Conservation (phyloP, 2,329 filamentous ascomycete genomes). For the Fusarium irregulare region DNA sequence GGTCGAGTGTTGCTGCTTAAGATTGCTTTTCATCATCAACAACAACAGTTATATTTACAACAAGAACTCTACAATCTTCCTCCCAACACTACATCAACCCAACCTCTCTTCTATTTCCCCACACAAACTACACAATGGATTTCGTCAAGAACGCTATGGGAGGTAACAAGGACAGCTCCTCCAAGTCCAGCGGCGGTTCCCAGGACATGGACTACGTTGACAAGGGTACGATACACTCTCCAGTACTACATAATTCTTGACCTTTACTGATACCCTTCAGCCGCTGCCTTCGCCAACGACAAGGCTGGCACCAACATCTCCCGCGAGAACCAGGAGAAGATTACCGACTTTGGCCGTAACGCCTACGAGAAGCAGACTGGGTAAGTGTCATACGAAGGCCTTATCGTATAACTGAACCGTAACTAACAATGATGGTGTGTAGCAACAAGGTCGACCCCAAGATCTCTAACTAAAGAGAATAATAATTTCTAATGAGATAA, state of each 20-base stretch:
- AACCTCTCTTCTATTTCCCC: background rate
- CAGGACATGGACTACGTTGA: constrained; percentile 51
- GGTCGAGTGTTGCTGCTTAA: background rate
- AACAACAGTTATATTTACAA: background rate
- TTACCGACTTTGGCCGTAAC: constrained; percentile 51
- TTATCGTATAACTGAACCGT: background rate
- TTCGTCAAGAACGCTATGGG: constrained; percentile 46
- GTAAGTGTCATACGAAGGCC: constrained; percentile 42
- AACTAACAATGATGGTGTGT: constrained; percentile 11
- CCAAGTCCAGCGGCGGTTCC: background rate
- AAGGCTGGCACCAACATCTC: constrained; percentile 53
- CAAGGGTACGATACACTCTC: constrained; percentile 49
- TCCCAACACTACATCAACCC: background rate
- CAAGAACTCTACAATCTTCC: background rate
- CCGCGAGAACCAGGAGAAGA: constrained; percentile 53
- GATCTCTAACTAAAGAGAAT: constrained; percentile 50
- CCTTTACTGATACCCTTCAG: constrained; percentile 30
- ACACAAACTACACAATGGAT: constrained; percentile 50
- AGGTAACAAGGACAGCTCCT: constrained; percentile 28
- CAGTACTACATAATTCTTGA: background rate
- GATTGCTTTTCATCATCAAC: background rate
- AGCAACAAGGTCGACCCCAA: constrained; percentile 46
- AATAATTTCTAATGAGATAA: constrained; percentile 21
- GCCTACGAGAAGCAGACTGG: constrained; percentile 54
- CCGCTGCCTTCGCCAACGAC: no score